Evolutionary conservation across 179 eudicot genomes (phyloP).

Genomic region (Patellifolia procumbens): DNA sequence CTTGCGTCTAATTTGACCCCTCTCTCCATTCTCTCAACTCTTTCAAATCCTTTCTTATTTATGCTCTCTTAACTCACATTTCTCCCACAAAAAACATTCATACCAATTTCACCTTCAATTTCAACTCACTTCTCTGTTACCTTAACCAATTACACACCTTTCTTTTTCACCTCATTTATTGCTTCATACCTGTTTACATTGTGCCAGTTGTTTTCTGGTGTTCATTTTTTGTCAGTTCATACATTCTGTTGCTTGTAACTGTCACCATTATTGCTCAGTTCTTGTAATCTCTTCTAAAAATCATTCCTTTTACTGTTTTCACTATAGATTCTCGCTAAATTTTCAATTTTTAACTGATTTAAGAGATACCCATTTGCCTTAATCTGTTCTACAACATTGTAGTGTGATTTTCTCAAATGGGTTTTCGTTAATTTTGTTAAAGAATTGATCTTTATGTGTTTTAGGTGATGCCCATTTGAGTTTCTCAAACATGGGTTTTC

Average conservation of each 20-base stretch:
- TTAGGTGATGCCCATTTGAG: constrained; percentile 38
- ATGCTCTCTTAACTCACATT: constrained; percentile 14
- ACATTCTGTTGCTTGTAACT: constrained; percentile 5
- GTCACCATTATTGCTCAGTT: not conserved
- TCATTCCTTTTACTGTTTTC: not conserved
- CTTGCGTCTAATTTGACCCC: constrained; percentile 31
- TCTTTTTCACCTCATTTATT: constrained; percentile 24
- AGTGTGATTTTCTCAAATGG: constrained; percentile 39
- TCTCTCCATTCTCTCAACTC: not conserved
- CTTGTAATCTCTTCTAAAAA: not conserved
- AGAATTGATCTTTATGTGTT: constrained; percentile 6
- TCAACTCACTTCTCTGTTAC: not conserved
- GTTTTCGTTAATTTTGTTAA: constrained; percentile 43
- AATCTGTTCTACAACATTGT: constrained; percentile 9
- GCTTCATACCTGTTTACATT: constrained; percentile 35
- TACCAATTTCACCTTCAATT: not conserved
- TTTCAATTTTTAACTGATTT: constrained; percentile 16
- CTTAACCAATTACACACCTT: constrained; percentile 12
- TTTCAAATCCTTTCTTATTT: constrained; percentile 10
- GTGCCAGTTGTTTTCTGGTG: constrained; percentile 23
- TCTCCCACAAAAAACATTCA: constrained; percentile 1
- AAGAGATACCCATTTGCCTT: constrained; percentile 21
- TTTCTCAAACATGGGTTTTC: constrained; percentile 51
- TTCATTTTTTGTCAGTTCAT: constrained; percentile 24
- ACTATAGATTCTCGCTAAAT: constrained; percentile 49